phyloP scores from a whole-genome alignment of 2,329 filamentous ascomycete species.

The Penicillium rolfsii region DNA sequence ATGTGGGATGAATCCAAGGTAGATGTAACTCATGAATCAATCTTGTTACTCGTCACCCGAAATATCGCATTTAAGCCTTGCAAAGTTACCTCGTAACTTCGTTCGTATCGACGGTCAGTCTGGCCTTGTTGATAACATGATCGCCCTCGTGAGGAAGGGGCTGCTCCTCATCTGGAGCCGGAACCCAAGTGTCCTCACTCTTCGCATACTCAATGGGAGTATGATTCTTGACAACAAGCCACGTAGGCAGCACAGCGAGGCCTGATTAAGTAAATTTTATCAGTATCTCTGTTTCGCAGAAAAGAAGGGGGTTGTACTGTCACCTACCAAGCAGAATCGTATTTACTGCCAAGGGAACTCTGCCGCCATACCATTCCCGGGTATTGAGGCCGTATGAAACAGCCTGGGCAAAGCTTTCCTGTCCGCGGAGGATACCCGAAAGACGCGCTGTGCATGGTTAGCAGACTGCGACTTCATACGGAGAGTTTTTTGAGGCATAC shows the following conservation, averaged over 20 bases:
- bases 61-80: neutral
- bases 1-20: neutral
- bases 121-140: neutral
- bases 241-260: conserved; percentile 33
- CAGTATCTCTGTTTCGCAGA: neutral
- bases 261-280: conserved; percentile 15
- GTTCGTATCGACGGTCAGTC: neutral
- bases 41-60: neutral
- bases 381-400: conserved; percentile 51
- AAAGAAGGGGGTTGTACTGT: neutral
- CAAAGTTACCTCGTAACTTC: neutral
- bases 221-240: conserved; percentile 31
- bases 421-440: conserved; percentile 49
- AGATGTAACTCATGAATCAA: no score
- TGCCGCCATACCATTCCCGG: conserved; percentile 47
- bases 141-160: neutral
- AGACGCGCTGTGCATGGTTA: conserved; percentile 37
- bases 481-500: conserved; percentile 12
- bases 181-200: neutral
- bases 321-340: conserved; percentile 38
- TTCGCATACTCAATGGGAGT: conserved; percentile 26
- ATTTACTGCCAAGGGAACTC: conserved; percentile 48
- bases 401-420: conserved; percentile 52
- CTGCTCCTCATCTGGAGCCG: neutral
- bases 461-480: neutral